Evolutionary conservation across 116 monocot species (phyloP).

Genomic region (Trichopus zeylanicus): DNA sequence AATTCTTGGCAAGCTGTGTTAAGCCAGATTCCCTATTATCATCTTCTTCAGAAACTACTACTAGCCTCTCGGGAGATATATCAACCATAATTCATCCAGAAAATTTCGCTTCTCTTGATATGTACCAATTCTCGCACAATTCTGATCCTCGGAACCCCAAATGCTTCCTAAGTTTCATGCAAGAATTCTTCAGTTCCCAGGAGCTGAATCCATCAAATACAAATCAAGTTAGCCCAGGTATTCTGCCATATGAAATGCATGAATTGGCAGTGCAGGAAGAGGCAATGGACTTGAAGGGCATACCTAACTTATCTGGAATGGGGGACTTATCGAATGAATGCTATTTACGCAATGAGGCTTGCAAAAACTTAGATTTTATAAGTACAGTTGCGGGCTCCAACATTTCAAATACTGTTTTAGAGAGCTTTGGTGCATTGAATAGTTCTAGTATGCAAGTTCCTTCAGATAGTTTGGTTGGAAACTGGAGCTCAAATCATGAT

Average conservation of each 20-base stretch:
- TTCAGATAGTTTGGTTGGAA: constrained; percentile 24
- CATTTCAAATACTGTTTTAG: constrained; percentile 22
- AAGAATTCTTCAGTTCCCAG: constrained; percentile 28
- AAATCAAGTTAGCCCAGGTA: constrained; percentile 4
- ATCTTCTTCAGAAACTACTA: constrained; percentile 20
- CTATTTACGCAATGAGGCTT: constrained; percentile 11
- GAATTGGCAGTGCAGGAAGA: constrained; percentile 12
- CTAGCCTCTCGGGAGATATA: constrained; percentile 30
- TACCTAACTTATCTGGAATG: constrained; percentile 27
- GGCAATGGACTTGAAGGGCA: constrained; percentile 15
- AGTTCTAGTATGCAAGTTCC: constrained; percentile 13
- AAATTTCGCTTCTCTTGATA: constrained; percentile 18
- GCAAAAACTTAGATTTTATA: constrained; percentile 20
- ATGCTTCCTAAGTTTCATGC: constrained; percentile 19
- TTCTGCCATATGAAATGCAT: constrained; percentile 24
- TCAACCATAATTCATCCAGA: constrained; percentile 35
- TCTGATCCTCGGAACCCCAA: constrained; percentile 14
- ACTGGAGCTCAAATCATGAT: constrained; percentile 42
- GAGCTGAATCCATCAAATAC: constrained; percentile 21
- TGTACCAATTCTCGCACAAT: constrained; percentile 16
- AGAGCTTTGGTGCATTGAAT: constrained; percentile 15
- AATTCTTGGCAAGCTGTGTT: background rate
- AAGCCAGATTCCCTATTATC: constrained; percentile 17
- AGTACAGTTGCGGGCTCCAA: constrained; percentile 17
- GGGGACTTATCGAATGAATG: constrained; percentile 34